Conservation (phyloP, 805 yeast genomes). For the Kodamaea lidongshanica region DNA sequence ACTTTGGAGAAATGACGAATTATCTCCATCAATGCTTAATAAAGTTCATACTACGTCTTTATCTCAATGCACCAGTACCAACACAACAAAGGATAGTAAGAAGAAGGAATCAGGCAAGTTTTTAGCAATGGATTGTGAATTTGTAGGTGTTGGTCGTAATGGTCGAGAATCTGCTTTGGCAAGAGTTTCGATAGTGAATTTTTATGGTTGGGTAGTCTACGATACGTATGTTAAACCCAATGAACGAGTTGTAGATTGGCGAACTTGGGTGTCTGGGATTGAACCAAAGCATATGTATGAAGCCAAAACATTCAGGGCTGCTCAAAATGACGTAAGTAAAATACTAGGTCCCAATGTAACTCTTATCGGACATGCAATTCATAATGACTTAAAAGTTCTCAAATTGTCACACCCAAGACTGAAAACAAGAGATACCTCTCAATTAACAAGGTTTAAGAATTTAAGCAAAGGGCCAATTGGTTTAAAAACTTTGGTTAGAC, state of each 20-base stretch:
- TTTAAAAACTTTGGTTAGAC: slow-evolving; percentile 57
- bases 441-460: slow-evolving; percentile 50
- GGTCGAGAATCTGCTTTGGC: slow-evolving; percentile 72
- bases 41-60: too few relatives aligned
- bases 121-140: slow-evolving; percentile 86
- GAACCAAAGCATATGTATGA: slow-evolving; percentile 59
- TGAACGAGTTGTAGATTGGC: slow-evolving; percentile 78
- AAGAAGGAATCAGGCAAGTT: slow-evolving; percentile 59
- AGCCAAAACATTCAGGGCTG: slow-evolving; percentile 63
- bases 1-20: too few relatives aligned
- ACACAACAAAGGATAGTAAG: too few relatives aligned
- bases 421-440: slow-evolving; percentile 69
- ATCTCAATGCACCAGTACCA: too few relatives aligned
- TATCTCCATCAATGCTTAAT: too few relatives aligned
- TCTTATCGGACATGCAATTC: slow-evolving; percentile 80
- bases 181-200: slow-evolving; percentile 82
- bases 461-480: slow-evolving; percentile 69
- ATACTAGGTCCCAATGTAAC: slow-evolving; percentile 46
- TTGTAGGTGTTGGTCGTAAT: slow-evolving; percentile 82
- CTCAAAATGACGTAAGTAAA: slow-evolving; percentile 51
- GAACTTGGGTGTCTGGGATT: slow-evolving; percentile 90
- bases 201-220: slow-evolving; percentile 61
- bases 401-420: slow-evolving; percentile 60
- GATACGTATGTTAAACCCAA: slow-evolving; percentile 74
- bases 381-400: slow-evolving; percentile 69